Evolutionary conservation across 1,284 basidiomycete species (phyloP), one percentile per base, ranked within the genome.

Genomic region (Irpex sp.): DNA sequence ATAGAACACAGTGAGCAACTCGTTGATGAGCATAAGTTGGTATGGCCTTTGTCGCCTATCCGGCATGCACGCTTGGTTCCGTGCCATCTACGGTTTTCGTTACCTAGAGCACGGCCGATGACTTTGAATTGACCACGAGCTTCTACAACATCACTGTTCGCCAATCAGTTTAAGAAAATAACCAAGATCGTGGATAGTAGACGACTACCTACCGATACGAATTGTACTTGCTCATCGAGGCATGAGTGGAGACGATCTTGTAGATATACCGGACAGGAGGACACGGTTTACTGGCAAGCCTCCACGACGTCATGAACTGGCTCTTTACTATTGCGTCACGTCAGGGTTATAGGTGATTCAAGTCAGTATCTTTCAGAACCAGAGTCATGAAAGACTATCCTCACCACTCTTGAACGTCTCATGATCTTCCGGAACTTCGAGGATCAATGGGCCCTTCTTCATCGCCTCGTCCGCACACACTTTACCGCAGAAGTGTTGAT

Each of bases 281-380:
- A 65, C 84, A 83, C 19, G 73, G 52, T 9, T 80, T 81, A 44
- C 80, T 75, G 47, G 68, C 72, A 69, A 89, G 87, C 66, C 85
- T 79, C 86, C 86, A 89, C n/a, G 87, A 86, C 57, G 80, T 64
- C 67, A 82, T 85, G 76, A 89, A 89, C 66, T 89, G 87, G 66
- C 85, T 84, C 34, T 79, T 74, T 36, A 88, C 87, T 88, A 63
- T 26, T 3, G 51, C 40, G 51, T 11, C 11, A 8, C 37, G 37
- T 11, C 17, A 49, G 17, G 13, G 59, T 19, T 49, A 34, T 26
- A 44, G 19, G 8, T 11, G 21, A 3, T 26, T 26, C 21, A 26
- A 26, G 21, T 26, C 36, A 17, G 34, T n/a, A 21, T 38, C 6
- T 13, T 3, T 47, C 17, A 17, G 6, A 13, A n/a, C 37, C 3